Evolutionary conservation across 768 basidiomycete species (phyloP).

Genomic region (Lactifluus piperatus): DNA sequence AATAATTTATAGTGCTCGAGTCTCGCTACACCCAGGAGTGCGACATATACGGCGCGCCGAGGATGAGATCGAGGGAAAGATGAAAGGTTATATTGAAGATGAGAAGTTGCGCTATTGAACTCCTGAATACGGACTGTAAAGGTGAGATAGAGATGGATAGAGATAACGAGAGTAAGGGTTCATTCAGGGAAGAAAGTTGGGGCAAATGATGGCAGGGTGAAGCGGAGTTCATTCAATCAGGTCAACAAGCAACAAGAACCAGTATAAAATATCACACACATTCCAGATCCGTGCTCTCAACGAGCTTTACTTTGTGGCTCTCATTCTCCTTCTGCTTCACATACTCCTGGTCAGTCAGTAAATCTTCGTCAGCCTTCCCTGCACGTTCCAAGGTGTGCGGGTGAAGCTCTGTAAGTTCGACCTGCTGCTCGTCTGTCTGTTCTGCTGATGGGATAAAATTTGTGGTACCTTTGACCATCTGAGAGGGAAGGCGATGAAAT

Average conservation of each 20-base stretch:
- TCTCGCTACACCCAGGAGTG: too few species aligned
- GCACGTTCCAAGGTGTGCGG: slow-evolving; percentile 50
- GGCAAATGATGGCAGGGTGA: slow-evolving; percentile 4
- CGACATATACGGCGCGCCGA: too few species aligned
- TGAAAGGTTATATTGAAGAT: too few species aligned
- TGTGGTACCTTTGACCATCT: slow-evolving; percentile 52
- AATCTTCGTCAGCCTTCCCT: slow-evolving; percentile 69
- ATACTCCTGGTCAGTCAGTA: slow-evolving; percentile 65
- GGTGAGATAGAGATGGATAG: too few species aligned
- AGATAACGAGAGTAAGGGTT: background rate
- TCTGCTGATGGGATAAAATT: slow-evolving; percentile 63
- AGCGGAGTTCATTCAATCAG: slow-evolving; percentile 17
- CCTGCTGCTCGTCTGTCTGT: slow-evolving; percentile 57
- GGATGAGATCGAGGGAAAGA: too few species aligned
- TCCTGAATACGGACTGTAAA: too few species aligned
- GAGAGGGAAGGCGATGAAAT: slow-evolving; percentile 45
- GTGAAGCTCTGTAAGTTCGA: slow-evolving; percentile 49
- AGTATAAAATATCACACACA: slow-evolving; percentile 45
- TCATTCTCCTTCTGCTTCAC: slow-evolving; percentile 70
- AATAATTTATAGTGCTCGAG: too few species aligned
- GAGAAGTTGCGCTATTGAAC: too few species aligned
- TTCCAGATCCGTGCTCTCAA: slow-evolving; percentile 64
- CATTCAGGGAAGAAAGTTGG: background rate
- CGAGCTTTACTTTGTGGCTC: slow-evolving; percentile 59
- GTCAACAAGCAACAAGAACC: background rate